Evolutionary conservation across 805 yeast species (phyloP).

Genomic region (Pichia gijzeniarum): DNA sequence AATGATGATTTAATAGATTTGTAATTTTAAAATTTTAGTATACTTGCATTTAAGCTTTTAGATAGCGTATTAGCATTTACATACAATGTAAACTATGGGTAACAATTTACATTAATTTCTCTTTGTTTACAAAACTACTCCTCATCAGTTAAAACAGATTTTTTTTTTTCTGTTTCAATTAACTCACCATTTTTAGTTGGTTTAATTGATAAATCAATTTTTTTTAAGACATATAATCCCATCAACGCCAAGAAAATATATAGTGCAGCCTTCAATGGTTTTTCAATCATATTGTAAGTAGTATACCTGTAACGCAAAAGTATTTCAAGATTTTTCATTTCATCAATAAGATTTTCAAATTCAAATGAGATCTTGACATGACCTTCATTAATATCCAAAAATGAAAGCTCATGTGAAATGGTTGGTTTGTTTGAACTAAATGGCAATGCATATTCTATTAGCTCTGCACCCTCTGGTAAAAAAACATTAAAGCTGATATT

Average conservation of each 20-base stretch:
- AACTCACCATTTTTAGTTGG: constrained; percentile 8
- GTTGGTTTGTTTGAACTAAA: constrained; percentile 32
- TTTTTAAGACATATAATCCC: constrained; percentile 43
- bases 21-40: background rate
- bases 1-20: constrained; percentile 9
- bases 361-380: constrained; percentile 65
- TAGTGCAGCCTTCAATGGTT: constrained; percentile 61
- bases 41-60: no score
- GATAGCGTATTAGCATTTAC: no score
- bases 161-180: background rate
- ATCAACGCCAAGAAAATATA: constrained; percentile 55
- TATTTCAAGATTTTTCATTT: constrained; percentile 49
- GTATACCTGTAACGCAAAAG: constrained; percentile 60
- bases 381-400: constrained; percentile 70
- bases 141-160: background rate
- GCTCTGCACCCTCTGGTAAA: constrained; percentile 82
- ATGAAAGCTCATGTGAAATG: constrained; percentile 37
- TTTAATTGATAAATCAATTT: constrained; percentile 35
- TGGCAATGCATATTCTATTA: constrained; percentile 52
- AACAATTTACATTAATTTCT: no score
- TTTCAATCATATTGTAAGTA: constrained; percentile 43
- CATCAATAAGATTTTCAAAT: constrained; percentile 62
- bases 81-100: no score
- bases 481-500: constrained; percentile 53
- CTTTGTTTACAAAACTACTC: no score